A percentile compares a stretch with the other conserved stretches of the same genome.
These are phyloP conservation scores for Boletus coccyginus DNA, from an alignment of 768 basidiomycete species.

Conservation along the genomic window DNA sequence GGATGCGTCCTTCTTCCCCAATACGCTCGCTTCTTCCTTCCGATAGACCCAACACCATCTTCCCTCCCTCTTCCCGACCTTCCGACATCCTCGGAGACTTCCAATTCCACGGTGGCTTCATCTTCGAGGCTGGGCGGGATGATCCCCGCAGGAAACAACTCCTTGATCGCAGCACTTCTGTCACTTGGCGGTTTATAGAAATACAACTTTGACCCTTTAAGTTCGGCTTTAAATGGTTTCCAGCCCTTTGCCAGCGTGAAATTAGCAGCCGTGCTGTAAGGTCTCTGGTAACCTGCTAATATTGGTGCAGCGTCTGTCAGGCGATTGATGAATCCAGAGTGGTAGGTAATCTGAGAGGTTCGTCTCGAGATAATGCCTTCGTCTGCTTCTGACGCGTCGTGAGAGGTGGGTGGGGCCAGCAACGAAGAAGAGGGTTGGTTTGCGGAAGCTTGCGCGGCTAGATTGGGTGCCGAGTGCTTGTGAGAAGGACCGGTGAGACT, in stretches of 20 bases:
- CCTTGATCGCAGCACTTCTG: slow-evolving; percentile 58
- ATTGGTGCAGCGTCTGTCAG: slow-evolving; percentile 50
- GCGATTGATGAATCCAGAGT: slow-evolving; percentile 75
- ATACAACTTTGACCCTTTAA: slow-evolving; percentile 82
- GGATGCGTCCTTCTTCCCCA: slow-evolving; percentile 80
- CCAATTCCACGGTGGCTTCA: slow-evolving; percentile 30
- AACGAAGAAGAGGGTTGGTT: slow-evolving; percentile 43
- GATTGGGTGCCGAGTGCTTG: slow-evolving; percentile 25
- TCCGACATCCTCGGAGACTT: slow-evolving; percentile 26
- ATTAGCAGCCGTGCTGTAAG: slow-evolving; percentile 33
- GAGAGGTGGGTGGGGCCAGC: slow-evolving; percentile 48
- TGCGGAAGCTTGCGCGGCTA: slow-evolving; percentile 10
- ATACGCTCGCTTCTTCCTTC: slow-evolving; percentile 63
- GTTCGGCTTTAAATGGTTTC: slow-evolving; percentile 83
- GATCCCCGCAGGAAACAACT: slow-evolving; percentile 68
- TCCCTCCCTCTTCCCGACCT: slow-evolving; percentile 34
- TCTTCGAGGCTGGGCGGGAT: slow-evolving; percentile 55
- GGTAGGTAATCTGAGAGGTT: slow-evolving; percentile 75
- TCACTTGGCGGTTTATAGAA: slow-evolving; percentile 85
- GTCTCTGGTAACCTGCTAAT: slow-evolving; percentile 28
- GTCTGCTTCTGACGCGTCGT: slow-evolving; percentile 39
- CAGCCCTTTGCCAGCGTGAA: slow-evolving; percentile 61
- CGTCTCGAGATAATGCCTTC: slow-evolving; percentile 46
- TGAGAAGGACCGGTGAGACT: slow-evolving; percentile 26
- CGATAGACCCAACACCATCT: slow-evolving; percentile 25